Conservation (phyloP, 495 filamentous ascomycete genomes). For the Chaetomium fimeti region DNA sequence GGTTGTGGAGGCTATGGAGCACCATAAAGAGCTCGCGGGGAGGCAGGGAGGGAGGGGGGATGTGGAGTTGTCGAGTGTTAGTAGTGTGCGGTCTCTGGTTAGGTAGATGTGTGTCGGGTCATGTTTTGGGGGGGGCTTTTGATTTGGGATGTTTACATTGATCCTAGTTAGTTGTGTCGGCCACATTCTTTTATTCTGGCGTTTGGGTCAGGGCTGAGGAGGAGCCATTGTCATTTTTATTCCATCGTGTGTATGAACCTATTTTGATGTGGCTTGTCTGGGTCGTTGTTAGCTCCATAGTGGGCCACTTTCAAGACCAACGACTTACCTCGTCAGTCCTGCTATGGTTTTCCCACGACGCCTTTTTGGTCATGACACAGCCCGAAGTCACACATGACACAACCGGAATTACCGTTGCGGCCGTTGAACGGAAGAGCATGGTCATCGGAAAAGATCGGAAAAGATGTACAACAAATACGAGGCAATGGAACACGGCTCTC, state of each 20-base stretch:
- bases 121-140: neutral
- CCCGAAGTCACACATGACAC: neutral
- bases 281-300: no score
- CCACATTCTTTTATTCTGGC: no score
- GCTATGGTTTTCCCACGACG: neutral
- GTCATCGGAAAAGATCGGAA: neutral
- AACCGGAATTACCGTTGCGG: neutral
- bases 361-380: neutral
- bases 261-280: no score
- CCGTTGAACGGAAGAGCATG: neutral
- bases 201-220: no score
- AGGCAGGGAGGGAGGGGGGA: conserved; percentile 18
- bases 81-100: conserved; percentile 30
- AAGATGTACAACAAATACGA: neutral
- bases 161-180: neutral
- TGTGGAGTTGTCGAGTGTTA: conserved; percentile 32
- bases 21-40: conserved; percentile 29
- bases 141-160: no score
- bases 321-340: neutral
- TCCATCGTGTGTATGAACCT: no score
- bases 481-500: neutral
- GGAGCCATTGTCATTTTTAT: no score
- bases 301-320: neutral
- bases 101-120: conserved; percentile 4
- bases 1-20: conserved; percentile 27